phyloP scores from a whole-genome alignment of 2,329 filamentous ascomycete species.

The Aquanectria penicillioides region DNA sequence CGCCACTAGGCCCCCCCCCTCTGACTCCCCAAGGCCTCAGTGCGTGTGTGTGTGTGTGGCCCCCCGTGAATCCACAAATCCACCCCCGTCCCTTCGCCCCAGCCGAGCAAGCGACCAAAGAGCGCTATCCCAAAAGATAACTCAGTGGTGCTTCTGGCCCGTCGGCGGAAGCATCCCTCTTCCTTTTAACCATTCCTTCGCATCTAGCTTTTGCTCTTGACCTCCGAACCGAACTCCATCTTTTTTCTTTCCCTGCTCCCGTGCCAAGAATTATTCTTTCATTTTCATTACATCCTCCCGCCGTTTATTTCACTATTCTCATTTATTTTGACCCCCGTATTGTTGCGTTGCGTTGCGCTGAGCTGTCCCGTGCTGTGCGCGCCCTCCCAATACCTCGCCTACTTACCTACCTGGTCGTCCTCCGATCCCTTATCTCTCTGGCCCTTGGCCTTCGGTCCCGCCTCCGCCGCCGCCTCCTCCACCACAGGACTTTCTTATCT shows the following conservation, averaged over 20 bases:
- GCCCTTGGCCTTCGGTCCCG: constrained; percentile 17
- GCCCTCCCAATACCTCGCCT: not conserved
- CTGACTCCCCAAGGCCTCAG: not conserved
- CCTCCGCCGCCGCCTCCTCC: constrained; percentile 9
- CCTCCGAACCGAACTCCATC: not conserved
- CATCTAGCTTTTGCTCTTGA: constrained; percentile 13
- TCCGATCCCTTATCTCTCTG: constrained; percentile 22
- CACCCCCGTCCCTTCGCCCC: not conserved
- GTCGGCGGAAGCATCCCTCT: constrained; percentile 15
- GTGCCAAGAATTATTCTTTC: not conserved
- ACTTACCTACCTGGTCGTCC: constrained; percentile 1
- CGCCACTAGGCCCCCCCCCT: constrained; percentile 1
- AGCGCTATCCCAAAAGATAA: constrained; percentile 22
- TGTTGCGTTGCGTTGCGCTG: not conserved
- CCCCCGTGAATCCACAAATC: constrained; percentile 3
- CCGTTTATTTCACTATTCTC: not conserved
- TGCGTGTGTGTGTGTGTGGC: not conserved
- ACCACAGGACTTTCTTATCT: constrained; percentile 18
- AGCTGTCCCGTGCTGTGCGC: not conserved
- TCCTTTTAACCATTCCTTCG: constrained; percentile 22
- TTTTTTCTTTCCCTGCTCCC: constrained; percentile 4
- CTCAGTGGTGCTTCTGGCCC: constrained; percentile 17
- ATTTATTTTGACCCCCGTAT: not conserved
- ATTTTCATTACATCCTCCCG: not conserved
- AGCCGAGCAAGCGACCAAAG: not conserved